Evolutionary conservation across 2,329 filamentous ascomycete genomes (phyloP), one percentile per base, ranked within the genome.

Genomic region (Aureobasidium subglaciale): DNA sequence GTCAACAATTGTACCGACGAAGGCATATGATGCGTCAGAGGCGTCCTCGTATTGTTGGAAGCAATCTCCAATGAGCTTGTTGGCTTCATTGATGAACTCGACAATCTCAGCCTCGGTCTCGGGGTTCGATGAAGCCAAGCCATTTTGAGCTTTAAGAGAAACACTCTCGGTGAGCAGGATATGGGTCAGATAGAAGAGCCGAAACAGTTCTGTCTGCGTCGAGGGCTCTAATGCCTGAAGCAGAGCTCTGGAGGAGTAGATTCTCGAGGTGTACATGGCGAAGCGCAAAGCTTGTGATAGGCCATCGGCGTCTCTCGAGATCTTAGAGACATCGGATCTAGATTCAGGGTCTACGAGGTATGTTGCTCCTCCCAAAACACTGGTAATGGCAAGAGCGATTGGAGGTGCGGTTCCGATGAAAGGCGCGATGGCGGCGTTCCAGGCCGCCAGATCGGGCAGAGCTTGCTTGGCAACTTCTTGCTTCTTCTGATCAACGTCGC

Each of bases 221-320:
- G 69, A 66, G 40, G 67, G 45, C 35, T 68, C 61, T 7, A 73
- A 49, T 30, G 63, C 60, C 13, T 66, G 61, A 11, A 71, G 60
- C 3, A 73, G 50, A 18, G 73, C 67, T 2, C 69, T 69, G 1
- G 67, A 68, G 16, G 72, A 70, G 29, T 90, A 66, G 0, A 93
- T 67, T 46, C 78, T 78, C 5, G 77, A 75, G 0, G 83, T 79
- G 67, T 90, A 96, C 46, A 86, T 76, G 1, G 86, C 83, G 73
- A 95, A 87, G 55, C 92, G 80, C 13, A 88, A 81, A 1, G 89
- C 83, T 54, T 87, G 75, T 2, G 89, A 89, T 29, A 84, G 81
- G 0, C 87, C 87, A 60, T 81, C 80, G 4, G 78, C 74, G 65
- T 96, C 90, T 40, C 85, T 77, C 29, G 73, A 66, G 15, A 79